phyloP scores from a whole-genome alignment of 2,329 filamentous ascomycete genomes.

The Calcarisporium arbuscula region DNA sequence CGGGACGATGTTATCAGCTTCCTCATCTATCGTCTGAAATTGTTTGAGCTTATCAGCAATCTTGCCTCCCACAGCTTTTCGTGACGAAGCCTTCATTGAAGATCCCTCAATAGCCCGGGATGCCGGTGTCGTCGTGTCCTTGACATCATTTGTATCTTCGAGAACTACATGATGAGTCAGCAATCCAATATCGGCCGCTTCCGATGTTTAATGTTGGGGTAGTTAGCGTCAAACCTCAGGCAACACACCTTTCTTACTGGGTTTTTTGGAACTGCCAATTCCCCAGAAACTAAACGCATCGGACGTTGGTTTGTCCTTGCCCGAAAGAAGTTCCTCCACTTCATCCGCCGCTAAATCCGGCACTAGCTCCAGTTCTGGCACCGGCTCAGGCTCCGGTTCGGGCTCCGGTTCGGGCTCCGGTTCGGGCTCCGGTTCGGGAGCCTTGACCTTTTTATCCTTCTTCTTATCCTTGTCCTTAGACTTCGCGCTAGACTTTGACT shows the following conservation, averaged over 20 bases:
- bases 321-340: constrained; percentile 35
- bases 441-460: constrained; percentile 17
- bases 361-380: constrained; percentile 13
- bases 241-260: constrained; percentile 33
- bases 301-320: constrained; percentile 23
- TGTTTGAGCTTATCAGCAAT: constrained; percentile 51
- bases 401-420: constrained; percentile 10
- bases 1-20: constrained; percentile 17
- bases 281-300: constrained; percentile 55
- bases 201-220: constrained; percentile 15
- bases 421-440: constrained; percentile 8
- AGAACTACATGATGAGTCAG: constrained; percentile 43
- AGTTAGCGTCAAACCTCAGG: constrained; percentile 15
- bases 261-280: constrained; percentile 35
- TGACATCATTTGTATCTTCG: constrained; percentile 35
- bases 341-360: constrained; percentile 34
- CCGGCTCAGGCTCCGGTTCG: constrained; percentile 9
- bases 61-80: constrained; percentile 44
- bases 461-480: constrained; percentile 20
- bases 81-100: constrained; percentile 36
- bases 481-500: constrained; percentile 35
- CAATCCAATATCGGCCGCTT: constrained; percentile 36
- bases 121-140: constrained; percentile 34
- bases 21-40: constrained; percentile 42
- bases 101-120: constrained; percentile 26